A percentile compares a stretch with the other conserved stretches of the same genome.
These are phyloP conservation scores for Xylaria sp. DNA, from an alignment of 2,329 filamentous ascomycete species.

Conservation along the genomic window DNA sequence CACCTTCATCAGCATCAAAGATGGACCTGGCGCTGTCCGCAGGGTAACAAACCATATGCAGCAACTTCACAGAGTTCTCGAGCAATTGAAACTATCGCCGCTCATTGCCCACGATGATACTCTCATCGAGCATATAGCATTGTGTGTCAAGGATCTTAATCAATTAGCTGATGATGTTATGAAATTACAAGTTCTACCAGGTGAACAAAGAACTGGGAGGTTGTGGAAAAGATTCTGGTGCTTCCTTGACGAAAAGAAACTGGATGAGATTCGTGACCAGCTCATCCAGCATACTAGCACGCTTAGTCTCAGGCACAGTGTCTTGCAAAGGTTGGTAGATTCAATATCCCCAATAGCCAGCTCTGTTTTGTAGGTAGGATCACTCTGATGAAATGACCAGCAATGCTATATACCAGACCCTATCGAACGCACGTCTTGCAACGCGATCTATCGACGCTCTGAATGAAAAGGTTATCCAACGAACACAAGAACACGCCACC, in stretches of 20 bases:
- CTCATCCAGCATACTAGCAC: not conserved
- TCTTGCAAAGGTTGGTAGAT: not conserved
- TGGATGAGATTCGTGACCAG: slow-evolving; percentile 1
- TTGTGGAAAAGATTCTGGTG: slow-evolving; percentile 5
- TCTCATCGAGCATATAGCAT: not conserved
- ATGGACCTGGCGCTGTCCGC: not conserved
- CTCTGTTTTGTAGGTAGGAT: not conserved
- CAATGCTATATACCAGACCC: slow-evolving; percentile 8
- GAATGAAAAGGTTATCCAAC: not conserved
- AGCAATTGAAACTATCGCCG: not conserved
- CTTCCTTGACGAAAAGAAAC: not conserved
- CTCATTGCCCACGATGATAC: not conserved
- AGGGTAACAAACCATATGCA: not conserved
- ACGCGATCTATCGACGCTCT: slow-evolving; percentile 2
- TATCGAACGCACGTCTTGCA: not conserved
- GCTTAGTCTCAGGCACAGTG: not conserved
- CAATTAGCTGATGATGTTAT: not conserved
- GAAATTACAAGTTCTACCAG: not conserved
- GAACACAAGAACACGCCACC: not conserved
- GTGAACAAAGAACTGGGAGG: not conserved
- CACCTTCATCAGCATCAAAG: not conserved
- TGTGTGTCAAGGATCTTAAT: not conserved
- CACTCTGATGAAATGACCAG: not conserved
- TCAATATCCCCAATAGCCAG: not conserved
- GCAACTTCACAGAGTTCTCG: not conserved